Percentiles rank a stretch among this genome's conserved stretches.
Evolutionary conservation across 768 basidiomycete species (phyloP).

Genomic region (Tulasnella calospora): DNA sequence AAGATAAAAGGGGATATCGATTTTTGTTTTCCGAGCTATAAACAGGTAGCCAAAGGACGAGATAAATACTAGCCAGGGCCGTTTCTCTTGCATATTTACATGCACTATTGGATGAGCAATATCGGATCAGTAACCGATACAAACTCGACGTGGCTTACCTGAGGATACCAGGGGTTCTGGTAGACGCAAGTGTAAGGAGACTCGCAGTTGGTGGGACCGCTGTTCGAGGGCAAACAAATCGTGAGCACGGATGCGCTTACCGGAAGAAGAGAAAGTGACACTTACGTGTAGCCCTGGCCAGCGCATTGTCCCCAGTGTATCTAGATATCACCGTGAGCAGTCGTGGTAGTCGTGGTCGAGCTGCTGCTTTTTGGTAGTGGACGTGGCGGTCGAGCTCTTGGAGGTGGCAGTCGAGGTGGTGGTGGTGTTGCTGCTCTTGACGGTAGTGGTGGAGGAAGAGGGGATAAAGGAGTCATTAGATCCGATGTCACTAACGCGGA

Average conservation of each 20-base stretch:
- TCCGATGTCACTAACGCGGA: constrained; percentile 35
- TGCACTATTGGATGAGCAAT: no score
- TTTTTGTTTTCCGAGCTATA: no score
- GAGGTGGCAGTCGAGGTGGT: constrained; percentile 17
- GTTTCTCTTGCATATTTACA: no score
- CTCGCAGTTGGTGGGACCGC: constrained; percentile 21
- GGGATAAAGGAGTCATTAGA: constrained; percentile 38
- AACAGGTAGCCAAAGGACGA: no score
- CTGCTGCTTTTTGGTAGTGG: no score
- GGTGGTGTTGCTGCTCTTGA: constrained; percentile 11
- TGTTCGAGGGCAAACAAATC: not conserved
- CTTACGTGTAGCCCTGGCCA: not conserved
- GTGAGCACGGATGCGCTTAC: no score
- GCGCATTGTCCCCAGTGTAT: not conserved
- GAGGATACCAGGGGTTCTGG: constrained; percentile 12
- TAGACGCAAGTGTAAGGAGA: constrained; percentile 21
- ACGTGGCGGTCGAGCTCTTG: no score
- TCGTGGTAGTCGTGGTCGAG: no score
- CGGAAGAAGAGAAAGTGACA: not conserved
- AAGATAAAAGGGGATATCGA: no score
- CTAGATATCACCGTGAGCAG: constrained; percentile 14
- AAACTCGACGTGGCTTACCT: not conserved
- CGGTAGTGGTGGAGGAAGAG: constrained; percentile 35
- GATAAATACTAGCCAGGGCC: no score
- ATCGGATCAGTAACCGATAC: no score